Evolutionary conservation across 768 basidiomycete species (phyloP).

Genomic region (Phallus indusiatus): DNA sequence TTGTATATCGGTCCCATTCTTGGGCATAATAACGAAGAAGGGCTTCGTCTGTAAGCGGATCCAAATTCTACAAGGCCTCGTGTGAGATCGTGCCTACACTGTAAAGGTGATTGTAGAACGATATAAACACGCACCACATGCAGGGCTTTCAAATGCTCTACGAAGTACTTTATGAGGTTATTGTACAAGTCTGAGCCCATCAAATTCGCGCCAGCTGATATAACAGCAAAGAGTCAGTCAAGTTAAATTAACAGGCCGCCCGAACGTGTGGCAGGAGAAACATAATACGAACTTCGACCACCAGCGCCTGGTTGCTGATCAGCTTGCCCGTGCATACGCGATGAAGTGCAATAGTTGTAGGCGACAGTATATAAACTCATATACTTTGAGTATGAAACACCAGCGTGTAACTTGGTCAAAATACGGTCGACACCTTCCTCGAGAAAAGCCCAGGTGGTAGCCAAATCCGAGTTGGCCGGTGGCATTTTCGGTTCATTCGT

Average conservation of each 20-base stretch:
- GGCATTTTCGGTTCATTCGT: conserved; percentile 39
- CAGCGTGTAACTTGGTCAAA: conserved; percentile 84
- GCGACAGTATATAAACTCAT: conserved; percentile 86
- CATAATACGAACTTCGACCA: conserved; percentile 9
- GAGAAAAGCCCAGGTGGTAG: conserved; percentile 82
- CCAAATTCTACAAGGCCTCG: conserved; percentile 48
- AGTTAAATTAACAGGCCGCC: conserved; percentile 9
- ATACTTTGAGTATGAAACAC: conserved; percentile 83
- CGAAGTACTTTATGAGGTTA: conserved; percentile 87
- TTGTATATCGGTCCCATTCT: conserved; percentile 97
- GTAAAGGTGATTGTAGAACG: conserved; percentile 11
- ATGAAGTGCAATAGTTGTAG: conserved; percentile 96
- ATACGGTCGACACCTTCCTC: conserved; percentile 77
- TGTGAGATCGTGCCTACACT: not conserved
- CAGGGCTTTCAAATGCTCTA: conserved; percentile 62
- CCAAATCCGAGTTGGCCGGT: conserved; percentile 54
- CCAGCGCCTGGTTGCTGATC: conserved; percentile 22
- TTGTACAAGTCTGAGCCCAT: conserved; percentile 98
- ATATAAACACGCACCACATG: conserved; percentile 38
- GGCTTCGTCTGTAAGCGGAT: conserved; percentile 74
- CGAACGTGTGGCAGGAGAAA: not conserved
- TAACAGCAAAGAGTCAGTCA: conserved; percentile 10
- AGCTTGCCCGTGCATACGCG: conserved; percentile 28
- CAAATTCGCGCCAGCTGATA: conserved; percentile 77
- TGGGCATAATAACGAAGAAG: conserved; percentile 83